Base-by-base conservation (phyloP, 202 grass and related monocot genomes). In the Panicum hallii region DNA sequence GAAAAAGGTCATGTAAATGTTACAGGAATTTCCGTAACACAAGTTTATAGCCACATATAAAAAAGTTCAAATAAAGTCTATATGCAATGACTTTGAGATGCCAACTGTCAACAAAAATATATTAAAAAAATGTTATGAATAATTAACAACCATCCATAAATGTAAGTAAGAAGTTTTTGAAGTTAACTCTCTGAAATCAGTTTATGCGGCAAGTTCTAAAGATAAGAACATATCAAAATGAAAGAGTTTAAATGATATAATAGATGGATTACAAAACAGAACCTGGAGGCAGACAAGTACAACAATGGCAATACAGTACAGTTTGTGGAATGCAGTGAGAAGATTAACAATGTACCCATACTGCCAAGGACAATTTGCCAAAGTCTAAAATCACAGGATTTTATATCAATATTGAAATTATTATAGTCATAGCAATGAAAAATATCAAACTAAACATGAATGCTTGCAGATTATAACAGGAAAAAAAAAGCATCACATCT, bases 181-280 rank as follows among this genome's bases (percentile, higher is more conserved):
- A 86, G 16, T 36, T n/a, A 72, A 67, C 42, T 75, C 26, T 82
- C 44, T 58, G 4, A 80, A 60, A 74, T 67, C 11, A 60, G 9
- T 78, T 58, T 65, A 77, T 30, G 44, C 32, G 42, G 10, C 62
- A 4, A 43, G 74, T 55, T 90, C 36, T 79, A 50, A 87, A 75
- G 28, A 82, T 73, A 73, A 52, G 11, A 73, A 57, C 38, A 22
- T 20, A 48, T 58, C 15, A 30, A 60, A 42, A 60, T 1, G 48
- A 40, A 87, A 61, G 49, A 77, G 11, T 30, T 46, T 13, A 68
- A 61, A 50, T 20, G 44, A 67, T 60, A 52, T 19, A 50, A 12
- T 49, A 44, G 8, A 75, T 13, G 74, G 58, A 47, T 69, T 53
- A 77, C 34, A 26, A 15, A 65, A 57, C 20, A 66, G 17, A 82